Evolutionary conservation across 805 yeast species (phyloP).

Genomic region (Myxozyma geophila): DNA sequence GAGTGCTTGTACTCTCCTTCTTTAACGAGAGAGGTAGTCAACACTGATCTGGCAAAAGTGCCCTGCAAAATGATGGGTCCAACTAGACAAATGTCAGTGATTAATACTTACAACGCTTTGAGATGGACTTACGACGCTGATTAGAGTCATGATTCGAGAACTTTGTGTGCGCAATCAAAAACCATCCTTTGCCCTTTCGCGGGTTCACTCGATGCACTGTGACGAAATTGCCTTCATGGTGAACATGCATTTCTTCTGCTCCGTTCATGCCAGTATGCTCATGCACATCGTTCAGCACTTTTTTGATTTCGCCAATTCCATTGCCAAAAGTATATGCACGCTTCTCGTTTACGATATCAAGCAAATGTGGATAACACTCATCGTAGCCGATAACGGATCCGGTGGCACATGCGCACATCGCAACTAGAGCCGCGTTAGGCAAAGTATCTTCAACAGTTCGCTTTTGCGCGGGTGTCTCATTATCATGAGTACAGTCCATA

Average conservation of each 20-base stretch:
- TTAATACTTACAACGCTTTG: not conserved
- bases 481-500: slow-evolving; percentile 98
- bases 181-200: slow-evolving; percentile 84
- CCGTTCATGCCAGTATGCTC: slow-evolving; percentile 49
- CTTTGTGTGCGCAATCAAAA: slow-evolving; percentile 83
- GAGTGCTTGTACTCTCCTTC: slow-evolving; percentile 55
- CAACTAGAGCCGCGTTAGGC: slow-evolving; percentile 92
- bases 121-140: slow-evolving; percentile 28
- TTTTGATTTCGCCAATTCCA: slow-evolving; percentile 81
- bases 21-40: slow-evolving; percentile 61
- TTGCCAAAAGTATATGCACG: slow-evolving; percentile 57
- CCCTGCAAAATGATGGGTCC: slow-evolving; percentile 45
- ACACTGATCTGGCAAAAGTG: slow-evolving; percentile 51
- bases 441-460: slow-evolving; percentile 93
- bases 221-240: slow-evolving; percentile 89
- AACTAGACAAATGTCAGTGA: slow-evolving; percentile 27
- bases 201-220: slow-evolving; percentile 88
- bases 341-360: slow-evolving; percentile 79
- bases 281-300: slow-evolving; percentile 45
- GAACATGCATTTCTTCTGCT: slow-evolving; percentile 91
- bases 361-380: slow-evolving; percentile 80
- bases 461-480: slow-evolving; percentile 84
- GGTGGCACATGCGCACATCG: slow-evolving; percentile 89
- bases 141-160: slow-evolving; percentile 54
- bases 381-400: slow-evolving; percentile 95